Conservation (phyloP, 2,329 filamentous ascomycete genomes). For the Colletotrichum orbiculare region DNA sequence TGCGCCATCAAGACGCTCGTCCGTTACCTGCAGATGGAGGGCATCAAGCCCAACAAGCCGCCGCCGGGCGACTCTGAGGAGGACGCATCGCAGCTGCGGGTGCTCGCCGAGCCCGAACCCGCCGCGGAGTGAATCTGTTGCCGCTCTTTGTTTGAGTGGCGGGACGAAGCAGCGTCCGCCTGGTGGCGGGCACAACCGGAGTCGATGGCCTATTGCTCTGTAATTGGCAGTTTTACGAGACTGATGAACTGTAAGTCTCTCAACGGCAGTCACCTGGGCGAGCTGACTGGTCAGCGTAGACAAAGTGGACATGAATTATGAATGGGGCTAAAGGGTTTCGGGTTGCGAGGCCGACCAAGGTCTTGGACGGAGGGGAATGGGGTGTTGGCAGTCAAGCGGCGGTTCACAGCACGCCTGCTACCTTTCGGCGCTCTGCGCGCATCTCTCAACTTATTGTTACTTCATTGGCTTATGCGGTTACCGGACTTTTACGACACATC, state of each 20-base stretch:
- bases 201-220: background rate
- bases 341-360: too few relatives aligned
- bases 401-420: constrained; percentile 13
- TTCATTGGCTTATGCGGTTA: too few relatives aligned
- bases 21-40: constrained; percentile 35
- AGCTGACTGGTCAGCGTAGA: background rate
- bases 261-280: background rate
- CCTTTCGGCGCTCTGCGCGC: too few relatives aligned
- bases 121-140: constrained; percentile 17
- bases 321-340: background rate
- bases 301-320: constrained; percentile 13
- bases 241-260: constrained; percentile 24
- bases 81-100: constrained; percentile 30
- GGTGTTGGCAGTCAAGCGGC: background rate
- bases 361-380: too few relatives aligned
- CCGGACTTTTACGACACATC: too few relatives aligned
- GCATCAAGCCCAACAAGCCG: constrained; percentile 35
- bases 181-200: background rate
- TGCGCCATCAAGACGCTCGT: constrained; percentile 35
- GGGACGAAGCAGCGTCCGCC: background rate
- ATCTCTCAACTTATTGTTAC: background rate
- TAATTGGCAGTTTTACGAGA: background rate
- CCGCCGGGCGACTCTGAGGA: constrained; percentile 34
- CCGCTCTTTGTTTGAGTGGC: background rate
- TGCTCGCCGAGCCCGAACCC: constrained; percentile 25